phyloP scores from a whole-genome alignment of 306 rosid species.

The Dryas drummondii region DNA sequence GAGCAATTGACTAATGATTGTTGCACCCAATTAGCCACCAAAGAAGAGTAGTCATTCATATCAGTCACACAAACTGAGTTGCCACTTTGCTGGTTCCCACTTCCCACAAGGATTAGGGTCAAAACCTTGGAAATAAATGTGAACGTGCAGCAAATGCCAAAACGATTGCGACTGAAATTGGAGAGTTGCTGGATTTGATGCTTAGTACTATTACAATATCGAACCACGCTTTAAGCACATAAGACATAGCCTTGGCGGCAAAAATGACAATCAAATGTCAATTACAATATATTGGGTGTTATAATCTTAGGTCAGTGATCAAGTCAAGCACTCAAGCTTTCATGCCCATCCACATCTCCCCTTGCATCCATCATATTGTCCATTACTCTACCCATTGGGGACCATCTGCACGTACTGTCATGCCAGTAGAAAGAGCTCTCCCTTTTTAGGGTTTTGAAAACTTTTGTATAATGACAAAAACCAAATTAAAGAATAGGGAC shows the following conservation, averaged over 20 bases:
- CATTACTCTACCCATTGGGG: conserved; percentile 26
- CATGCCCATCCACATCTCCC: conserved; percentile 10
- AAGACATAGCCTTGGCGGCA: background rate
- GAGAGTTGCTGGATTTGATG: conserved; percentile 11
- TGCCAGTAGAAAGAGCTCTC: background rate
- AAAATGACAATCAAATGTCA: background rate
- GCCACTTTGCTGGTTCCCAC: background rate
- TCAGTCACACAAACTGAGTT: background rate
- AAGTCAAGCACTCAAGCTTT: conserved; percentile 7
- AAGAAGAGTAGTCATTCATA: background rate
- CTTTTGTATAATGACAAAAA: conserved; percentile 23
- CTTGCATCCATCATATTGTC: conserved; percentile 12
- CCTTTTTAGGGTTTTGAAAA: conserved; percentile 25
- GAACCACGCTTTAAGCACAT: background rate
- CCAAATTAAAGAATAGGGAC: conserved; percentile 7
- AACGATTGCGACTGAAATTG: background rate
- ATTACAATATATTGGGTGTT: background rate
- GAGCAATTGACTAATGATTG: background rate
- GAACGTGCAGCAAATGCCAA: conserved; percentile 7
- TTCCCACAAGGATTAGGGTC: background rate
- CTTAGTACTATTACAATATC: background rate
- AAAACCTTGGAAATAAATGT: background rate
- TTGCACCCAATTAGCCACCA: background rate
- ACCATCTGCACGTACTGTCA: conserved; percentile 18
- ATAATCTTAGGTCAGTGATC: no score